These are phyloP conservation scores for Aureobasidium sp. DNA, from an alignment of 2,329 filamentous ascomycete species.

Conservation along the genomic window DNA sequence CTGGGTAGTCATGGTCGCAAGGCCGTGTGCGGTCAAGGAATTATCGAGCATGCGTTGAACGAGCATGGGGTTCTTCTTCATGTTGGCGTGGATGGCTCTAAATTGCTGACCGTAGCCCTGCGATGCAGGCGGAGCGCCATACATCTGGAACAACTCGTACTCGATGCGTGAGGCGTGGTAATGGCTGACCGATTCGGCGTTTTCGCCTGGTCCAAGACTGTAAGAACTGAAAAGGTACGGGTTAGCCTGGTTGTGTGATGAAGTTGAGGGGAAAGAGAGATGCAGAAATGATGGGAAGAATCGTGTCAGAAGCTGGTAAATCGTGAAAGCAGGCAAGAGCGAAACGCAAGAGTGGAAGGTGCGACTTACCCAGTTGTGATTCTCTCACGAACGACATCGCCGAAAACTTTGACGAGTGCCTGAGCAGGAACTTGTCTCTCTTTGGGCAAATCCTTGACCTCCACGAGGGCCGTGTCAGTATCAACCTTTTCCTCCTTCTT, in stretches of 20 bases:
- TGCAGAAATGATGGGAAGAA: neutral
- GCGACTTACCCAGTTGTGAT: constrained; percentile 49
- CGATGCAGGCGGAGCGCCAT: constrained; percentile 43
- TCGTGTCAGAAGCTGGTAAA: neutral
- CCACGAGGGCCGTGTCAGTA: constrained; percentile 25
- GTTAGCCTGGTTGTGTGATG: neutral
- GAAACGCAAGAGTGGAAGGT: neutral
- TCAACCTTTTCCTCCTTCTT: constrained; percentile 18
- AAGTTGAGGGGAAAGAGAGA: neutral
- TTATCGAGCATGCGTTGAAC: constrained; percentile 66
- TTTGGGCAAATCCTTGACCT: constrained; percentile 47
- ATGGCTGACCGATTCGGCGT: constrained; percentile 57
- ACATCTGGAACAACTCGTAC: constrained; percentile 52
- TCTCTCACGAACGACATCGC: constrained; percentile 55
- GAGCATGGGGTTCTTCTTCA: constrained; percentile 79
- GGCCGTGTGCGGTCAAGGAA: constrained; percentile 60
- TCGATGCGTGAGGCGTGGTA: constrained; percentile 72
- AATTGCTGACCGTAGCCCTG: constrained; percentile 55
- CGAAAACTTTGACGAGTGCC: constrained; percentile 61
- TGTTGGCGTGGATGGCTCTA: constrained; percentile 71
- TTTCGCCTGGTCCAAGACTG: constrained; percentile 54
- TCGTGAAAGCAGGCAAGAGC: neutral
- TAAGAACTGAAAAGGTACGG: constrained; percentile 32
- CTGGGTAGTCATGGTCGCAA: constrained; percentile 79
- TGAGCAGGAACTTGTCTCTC: constrained; percentile 62